Evolutionary conservation across 164 flowering plant genomes (phyloP).

Genomic region (Aristolochia fimbriata): DNA sequence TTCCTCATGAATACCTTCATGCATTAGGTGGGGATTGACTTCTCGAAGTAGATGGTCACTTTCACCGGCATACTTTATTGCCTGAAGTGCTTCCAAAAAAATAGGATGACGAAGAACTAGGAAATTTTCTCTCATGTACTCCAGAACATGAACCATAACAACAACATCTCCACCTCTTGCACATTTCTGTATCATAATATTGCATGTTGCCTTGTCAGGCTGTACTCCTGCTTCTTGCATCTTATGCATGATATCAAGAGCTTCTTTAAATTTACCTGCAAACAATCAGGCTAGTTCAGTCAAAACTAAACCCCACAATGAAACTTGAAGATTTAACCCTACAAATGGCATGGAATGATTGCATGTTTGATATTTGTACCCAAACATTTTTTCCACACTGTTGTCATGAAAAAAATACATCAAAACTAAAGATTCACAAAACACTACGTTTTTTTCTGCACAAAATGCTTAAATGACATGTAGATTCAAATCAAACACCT

Average conservation of each 20-base stretch:
- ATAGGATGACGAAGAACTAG: conserved; percentile 70
- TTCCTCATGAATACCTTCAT: conserved; percentile 13
- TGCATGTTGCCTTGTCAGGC: conserved; percentile 89
- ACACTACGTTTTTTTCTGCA: too few species aligned
- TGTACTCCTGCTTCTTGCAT: conserved; percentile 82
- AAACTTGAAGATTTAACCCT: background rate
- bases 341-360: background rate
- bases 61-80: conserved; percentile 42
- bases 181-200: conserved; percentile 64
- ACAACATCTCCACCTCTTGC: conserved; percentile 41
- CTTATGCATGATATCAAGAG: conserved; percentile 58
- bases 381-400: too few species aligned
- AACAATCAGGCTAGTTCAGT: background rate
- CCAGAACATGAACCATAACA: conserved; percentile 41
- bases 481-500: too few species aligned
- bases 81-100: conserved; percentile 46
- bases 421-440: too few species aligned
- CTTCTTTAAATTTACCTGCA: conserved; percentile 54
- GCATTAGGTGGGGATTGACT: conserved; percentile 57
- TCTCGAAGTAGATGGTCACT: conserved; percentile 51
- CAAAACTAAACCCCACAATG: too few species aligned
- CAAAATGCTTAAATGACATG: too few species aligned
- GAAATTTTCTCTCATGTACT: conserved; percentile 53
- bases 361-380: too few species aligned
- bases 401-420: too few species aligned